Evolutionary conservation across 176 grass and related monocot genomes (phyloP).

Genomic region (Juncus inflexus): DNA sequence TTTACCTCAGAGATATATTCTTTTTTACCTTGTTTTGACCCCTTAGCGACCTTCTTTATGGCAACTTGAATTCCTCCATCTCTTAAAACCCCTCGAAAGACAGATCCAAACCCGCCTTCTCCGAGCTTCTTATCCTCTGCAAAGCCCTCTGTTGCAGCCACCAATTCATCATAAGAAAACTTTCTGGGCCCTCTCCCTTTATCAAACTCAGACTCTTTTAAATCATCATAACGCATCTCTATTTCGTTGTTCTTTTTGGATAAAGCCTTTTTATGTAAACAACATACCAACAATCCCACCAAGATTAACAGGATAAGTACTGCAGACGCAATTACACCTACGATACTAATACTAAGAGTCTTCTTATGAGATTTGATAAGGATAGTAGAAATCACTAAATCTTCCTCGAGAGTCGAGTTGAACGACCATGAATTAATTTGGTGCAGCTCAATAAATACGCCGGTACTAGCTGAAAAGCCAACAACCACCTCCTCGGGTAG

Average conservation of each 20-base stretch:
- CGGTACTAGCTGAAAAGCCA: conserved; percentile 61
- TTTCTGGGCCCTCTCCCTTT: conserved; percentile 7
- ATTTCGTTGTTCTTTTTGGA: background rate
- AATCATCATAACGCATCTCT: conserved; percentile 21
- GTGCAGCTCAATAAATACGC: background rate
- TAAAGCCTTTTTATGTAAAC: background rate
- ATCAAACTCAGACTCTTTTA: conserved; percentile 1
- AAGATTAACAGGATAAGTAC: conserved; percentile 9
- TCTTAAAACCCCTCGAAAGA: conserved; percentile 45
- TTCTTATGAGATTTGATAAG: background rate
- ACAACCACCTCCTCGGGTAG: conserved; percentile 32
- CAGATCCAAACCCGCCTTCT: conserved; percentile 55
- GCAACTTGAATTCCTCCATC: conserved; percentile 33
- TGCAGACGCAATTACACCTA: background rate
- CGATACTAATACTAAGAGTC: background rate
- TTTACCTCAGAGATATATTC: conserved; percentile 60
- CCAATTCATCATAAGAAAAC: conserved; percentile 20
- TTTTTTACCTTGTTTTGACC: conserved; percentile 36
- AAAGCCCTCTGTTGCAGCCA: conserved; percentile 37
- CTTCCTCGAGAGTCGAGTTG: conserved; percentile 33
- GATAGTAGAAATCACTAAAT: background rate
- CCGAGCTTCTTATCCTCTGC: conserved; percentile 41
- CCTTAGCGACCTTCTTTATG: conserved; percentile 48
- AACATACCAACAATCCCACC: background rate
- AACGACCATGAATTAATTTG: conserved; percentile 52